Evolutionary conservation across 2,329 filamentous ascomycete genomes (phyloP).

Genomic region (Clathrospora elynae): DNA sequence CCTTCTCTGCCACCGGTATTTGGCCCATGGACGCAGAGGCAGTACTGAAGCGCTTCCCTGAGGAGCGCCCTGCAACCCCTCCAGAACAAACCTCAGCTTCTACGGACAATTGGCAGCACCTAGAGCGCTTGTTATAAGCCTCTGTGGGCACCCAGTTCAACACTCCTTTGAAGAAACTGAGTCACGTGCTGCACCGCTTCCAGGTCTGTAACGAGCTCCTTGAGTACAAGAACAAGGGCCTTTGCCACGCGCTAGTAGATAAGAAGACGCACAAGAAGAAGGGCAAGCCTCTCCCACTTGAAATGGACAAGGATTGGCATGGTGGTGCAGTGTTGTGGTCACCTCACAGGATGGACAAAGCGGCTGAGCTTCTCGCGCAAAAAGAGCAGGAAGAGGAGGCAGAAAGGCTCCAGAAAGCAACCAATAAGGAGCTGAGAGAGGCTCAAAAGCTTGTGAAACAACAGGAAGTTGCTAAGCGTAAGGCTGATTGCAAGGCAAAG

Average conservation of each 20-base stretch:
- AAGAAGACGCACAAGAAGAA: constrained; percentile 4
- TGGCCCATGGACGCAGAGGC: background rate
- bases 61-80: background rate
- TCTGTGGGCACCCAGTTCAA: too few species aligned
- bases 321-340: constrained; percentile 3
- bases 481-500: background rate
- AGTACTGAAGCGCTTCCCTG: background rate
- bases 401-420: constrained; percentile 2
- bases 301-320: background rate
- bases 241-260: constrained; percentile 2
- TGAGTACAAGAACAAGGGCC: background rate
- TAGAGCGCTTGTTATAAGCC: too few species aligned
- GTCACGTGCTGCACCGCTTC: too few species aligned
- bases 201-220: too few species aligned
- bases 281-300: constrained; percentile 2
- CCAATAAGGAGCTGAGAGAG: background rate
- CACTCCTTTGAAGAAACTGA: too few species aligned
- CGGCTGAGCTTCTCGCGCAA: too few species aligned
- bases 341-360: constrained; percentile 1
- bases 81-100: too few species aligned
- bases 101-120: background rate
- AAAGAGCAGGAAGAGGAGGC: background rate
- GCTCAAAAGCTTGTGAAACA: background rate
- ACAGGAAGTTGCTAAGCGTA: background rate
- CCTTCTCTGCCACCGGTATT: constrained; percentile 1